Conservation (phyloP, 192 early-diverging fungal species). For the Umbelopsis vinacea region DNA sequence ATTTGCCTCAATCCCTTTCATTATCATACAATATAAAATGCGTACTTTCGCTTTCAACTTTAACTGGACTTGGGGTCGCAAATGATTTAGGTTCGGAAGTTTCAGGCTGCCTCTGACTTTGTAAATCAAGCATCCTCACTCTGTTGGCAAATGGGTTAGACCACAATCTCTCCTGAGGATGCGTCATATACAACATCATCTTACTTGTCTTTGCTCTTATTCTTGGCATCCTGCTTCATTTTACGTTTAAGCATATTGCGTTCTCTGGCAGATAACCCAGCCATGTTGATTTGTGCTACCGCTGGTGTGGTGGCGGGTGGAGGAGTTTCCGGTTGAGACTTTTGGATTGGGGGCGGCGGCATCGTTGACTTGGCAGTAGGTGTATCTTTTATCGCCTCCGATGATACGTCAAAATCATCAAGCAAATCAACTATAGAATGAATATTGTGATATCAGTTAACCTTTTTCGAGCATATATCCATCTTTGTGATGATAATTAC, state of each 20-base stretch:
- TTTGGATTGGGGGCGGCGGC: slow-evolving; percentile 25
- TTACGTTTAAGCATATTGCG: slow-evolving; percentile 89
- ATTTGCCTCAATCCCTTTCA: slow-evolving; percentile 31
- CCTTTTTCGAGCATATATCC: not conserved
- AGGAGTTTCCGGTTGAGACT: slow-evolving; percentile 5
- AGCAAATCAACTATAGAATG: slow-evolving; percentile 73
- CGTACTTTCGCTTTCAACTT: slow-evolving; percentile 38
- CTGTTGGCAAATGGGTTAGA: slow-evolving; percentile 24
- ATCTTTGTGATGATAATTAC: slow-evolving; percentile 35
- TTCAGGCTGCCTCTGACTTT: slow-evolving; percentile 21
- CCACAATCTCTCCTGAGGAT: not conserved
- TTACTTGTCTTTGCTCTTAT: slow-evolving; percentile 76
- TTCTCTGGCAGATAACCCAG: slow-evolving; percentile 88
- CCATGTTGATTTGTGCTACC: slow-evolving; percentile 60
- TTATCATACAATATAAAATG: not conserved
- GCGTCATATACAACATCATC: slow-evolving; percentile 24
- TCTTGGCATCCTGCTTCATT: slow-evolving; percentile 76
- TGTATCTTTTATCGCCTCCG: slow-evolving; percentile 26
- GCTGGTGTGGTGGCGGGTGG: slow-evolving; percentile 41
- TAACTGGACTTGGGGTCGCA: slow-evolving; percentile 37
- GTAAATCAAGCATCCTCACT: slow-evolving; percentile 48
- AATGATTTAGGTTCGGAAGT: not conserved
- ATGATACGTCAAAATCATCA: slow-evolving; percentile 78
- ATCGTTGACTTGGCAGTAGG: not conserved
- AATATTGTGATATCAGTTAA: not conserved